phyloP scores from a whole-genome alignment of 2,329 filamentous ascomycete species.

The Microcyclosporella mali region DNA sequence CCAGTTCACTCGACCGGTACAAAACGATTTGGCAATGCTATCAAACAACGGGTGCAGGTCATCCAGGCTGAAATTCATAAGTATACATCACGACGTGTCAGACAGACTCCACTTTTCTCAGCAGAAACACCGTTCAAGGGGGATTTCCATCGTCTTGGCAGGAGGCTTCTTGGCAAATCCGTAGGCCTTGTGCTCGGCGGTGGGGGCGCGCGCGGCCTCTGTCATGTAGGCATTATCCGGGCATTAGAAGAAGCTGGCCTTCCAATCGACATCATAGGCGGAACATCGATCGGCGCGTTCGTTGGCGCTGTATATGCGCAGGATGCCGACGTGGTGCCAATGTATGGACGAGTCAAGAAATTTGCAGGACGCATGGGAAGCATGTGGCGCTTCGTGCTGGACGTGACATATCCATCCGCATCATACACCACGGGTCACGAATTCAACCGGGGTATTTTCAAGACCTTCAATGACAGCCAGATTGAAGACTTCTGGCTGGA shows the following conservation, averaged over 20 bases:
- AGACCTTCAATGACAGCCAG: conserved; percentile 91
- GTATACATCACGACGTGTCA: conserved; percentile 89
- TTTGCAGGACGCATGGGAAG: conserved; percentile 98
- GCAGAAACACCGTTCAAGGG: conserved; percentile 91
- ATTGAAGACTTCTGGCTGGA: conserved; percentile 99
- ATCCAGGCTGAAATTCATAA: conserved; percentile 96
- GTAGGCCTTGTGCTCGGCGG: conserved; percentile 91
- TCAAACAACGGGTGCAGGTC: conserved; percentile 91
- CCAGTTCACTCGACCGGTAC: conserved; percentile 68
- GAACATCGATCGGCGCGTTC: conserved; percentile 93
- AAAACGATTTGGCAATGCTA: conserved; percentile 72
- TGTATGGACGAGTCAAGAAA: conserved; percentile 95
- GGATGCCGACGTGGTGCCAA: conserved; percentile 92
- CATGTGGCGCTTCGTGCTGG: conserved; percentile 96
- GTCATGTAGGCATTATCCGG: conserved; percentile 88
- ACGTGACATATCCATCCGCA: conserved; percentile 90
- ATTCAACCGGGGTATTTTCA: conserved; percentile 98
- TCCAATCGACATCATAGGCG: conserved; percentile 89
- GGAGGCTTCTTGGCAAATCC: conserved; percentile 85
- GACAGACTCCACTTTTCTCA: conserved; percentile 81
- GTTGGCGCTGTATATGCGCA: conserved; percentile 92
- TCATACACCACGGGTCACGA: conserved; percentile 98
- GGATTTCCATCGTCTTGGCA: conserved; percentile 88
- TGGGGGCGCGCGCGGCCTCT: conserved; percentile 83
- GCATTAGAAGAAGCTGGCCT: conserved; percentile 95